Evolutionary conservation across 371 early-diverging fungal genomes (phyloP).

Genomic region (Rhizopus stolonifer): DNA sequence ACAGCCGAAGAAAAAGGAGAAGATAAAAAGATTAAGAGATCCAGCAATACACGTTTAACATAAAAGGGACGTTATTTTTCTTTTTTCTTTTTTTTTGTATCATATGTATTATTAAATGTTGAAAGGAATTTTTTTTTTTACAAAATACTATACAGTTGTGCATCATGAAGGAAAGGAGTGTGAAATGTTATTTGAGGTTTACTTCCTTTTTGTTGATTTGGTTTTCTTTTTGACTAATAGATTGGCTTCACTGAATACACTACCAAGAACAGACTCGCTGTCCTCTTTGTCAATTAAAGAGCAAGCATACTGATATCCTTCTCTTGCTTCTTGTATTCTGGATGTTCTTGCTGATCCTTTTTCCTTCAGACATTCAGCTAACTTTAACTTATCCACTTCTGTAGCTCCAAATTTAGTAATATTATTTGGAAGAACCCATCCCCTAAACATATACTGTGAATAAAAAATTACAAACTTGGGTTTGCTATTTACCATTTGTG

Average conservation of each 20-base stretch:
- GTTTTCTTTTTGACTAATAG: not conserved
- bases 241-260: not conserved
- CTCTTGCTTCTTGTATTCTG: constrained; percentile 36
- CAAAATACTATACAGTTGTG: not conserved
- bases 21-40: constrained; percentile 27
- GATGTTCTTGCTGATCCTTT: constrained; percentile 19
- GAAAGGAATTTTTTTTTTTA: not conserved
- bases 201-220: constrained; percentile 2
- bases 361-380: constrained; percentile 26
- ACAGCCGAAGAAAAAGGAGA: constrained; percentile 51
- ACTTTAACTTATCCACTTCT: constrained; percentile 29
- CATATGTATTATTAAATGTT: not conserved
- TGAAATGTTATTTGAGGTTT: not conserved
- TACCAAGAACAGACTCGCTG: constrained; percentile 9
- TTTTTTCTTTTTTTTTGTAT: not conserved
- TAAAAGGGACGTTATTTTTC: not conserved
- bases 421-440: constrained; percentile 38
- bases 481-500: constrained; percentile 35
- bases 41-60: constrained; percentile 13
- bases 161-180: not conserved
- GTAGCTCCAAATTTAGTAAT: constrained; percentile 35
- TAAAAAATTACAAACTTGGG: too few relatives aligned
- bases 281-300: constrained; percentile 17
- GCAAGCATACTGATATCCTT: constrained; percentile 41
- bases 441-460: too few relatives aligned